These are phyloP conservation scores for Boletales sp. DNA, from an alignment of 768 basidiomycete species.

Conservation along the genomic window DNA sequence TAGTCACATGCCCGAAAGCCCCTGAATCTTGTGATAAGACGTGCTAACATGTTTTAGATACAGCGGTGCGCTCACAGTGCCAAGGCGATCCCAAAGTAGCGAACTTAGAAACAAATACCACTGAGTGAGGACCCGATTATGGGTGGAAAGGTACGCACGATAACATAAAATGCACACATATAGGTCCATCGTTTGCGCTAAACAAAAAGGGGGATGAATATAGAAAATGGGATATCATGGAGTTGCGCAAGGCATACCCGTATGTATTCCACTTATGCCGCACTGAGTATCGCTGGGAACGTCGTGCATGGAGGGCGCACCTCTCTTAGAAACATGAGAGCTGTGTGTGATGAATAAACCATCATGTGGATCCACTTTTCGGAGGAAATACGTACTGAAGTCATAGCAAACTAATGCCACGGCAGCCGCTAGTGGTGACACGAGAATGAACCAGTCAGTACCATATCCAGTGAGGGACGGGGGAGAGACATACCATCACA, in stretches of 20 bases:
- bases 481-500: no score
- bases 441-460: not conserved
- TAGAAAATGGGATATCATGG: no score
- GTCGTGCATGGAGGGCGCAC: slow-evolving; percentile 1
- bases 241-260: slow-evolving; percentile 13
- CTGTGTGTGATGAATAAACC: not conserved
- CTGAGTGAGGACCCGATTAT: no score
- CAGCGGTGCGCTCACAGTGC: slow-evolving; percentile 8
- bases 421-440: slow-evolving; percentile 8
- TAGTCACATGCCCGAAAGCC: slow-evolving; percentile 15
- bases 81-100: slow-evolving; percentile 16
- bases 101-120: slow-evolving; percentile 4
- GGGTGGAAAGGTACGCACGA: not conserved
- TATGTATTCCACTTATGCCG: slow-evolving; percentile 13
- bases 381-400: not conserved
- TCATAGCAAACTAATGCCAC: slow-evolving; percentile 17
- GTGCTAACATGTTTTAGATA: no score
- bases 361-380: no score
- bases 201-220: not conserved
- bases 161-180: slow-evolving; percentile 17
- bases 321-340: slow-evolving; percentile 20
- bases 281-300: not conserved
- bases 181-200: slow-evolving; percentile 8
- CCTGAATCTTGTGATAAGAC: slow-evolving; percentile 2
- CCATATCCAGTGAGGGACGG: not conserved